Evolutionary conservation across 2,329 filamentous ascomycete species (phyloP).

Genomic region (Aspergillus clavatus): DNA sequence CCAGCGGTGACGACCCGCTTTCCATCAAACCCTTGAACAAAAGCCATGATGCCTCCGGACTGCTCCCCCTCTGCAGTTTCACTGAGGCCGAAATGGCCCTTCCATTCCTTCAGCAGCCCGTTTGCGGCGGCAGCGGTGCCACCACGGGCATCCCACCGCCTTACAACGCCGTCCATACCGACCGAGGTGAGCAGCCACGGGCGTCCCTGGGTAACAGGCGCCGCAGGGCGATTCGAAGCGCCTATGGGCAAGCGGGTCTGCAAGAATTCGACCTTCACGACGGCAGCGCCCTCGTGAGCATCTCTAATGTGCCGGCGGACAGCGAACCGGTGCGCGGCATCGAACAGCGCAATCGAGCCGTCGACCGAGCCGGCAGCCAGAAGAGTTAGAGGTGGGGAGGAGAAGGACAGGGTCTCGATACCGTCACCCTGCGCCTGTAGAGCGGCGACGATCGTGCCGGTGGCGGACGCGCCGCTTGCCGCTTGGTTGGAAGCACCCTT

Average conservation of each 20-base stretch:
- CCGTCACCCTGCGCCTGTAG: slow-evolving; percentile 74
- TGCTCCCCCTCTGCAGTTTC: slow-evolving; percentile 61
- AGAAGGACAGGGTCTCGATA: slow-evolving; percentile 70
- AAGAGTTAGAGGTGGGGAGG: slow-evolving; percentile 55
- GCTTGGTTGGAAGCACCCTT: slow-evolving; percentile 37
- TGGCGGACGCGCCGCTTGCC: slow-evolving; percentile 40
- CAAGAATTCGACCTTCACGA: slow-evolving; percentile 91
- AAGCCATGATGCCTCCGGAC: slow-evolving; percentile 81
- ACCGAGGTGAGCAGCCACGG: slow-evolving; percentile 75
- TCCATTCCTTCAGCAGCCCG: slow-evolving; percentile 81
- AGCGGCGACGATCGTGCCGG: slow-evolving; percentile 72
- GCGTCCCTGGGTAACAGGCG: slow-evolving; percentile 37
- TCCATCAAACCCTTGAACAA: slow-evolving; percentile 74
- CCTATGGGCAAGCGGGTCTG: slow-evolving; percentile 38
- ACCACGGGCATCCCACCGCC: slow-evolving; percentile 77
- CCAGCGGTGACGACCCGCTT: slow-evolving; percentile 80
- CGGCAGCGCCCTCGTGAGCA: slow-evolving; percentile 80
- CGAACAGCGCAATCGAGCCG: slow-evolving; percentile 74
- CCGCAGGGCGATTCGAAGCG: slow-evolving; percentile 22
- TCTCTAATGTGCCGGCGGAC: slow-evolving; percentile 76
- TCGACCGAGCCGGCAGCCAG: slow-evolving; percentile 62
- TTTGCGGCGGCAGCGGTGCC: slow-evolving; percentile 62
- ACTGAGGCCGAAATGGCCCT: slow-evolving; percentile 58
- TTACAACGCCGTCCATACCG: slow-evolving; percentile 86
- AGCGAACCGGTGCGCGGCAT: slow-evolving; percentile 79